Conservation (phyloP, 495 filamentous ascomycete species). For the Platismatia glauca region DNA sequence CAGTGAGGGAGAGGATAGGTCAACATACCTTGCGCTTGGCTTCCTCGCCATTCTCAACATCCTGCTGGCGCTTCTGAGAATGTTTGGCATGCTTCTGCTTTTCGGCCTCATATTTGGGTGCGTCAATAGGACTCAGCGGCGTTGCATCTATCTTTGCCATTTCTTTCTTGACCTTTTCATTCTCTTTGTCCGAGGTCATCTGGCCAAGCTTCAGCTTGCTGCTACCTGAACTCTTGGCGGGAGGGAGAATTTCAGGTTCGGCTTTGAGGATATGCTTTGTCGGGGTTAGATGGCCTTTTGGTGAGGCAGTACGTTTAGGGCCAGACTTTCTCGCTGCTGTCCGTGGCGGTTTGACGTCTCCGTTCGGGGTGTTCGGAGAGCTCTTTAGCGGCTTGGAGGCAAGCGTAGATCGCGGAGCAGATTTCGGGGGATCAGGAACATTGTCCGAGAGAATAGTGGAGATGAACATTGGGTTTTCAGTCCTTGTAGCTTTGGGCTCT, state of each 20-base stretch:
- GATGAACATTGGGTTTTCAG: slow-evolving; percentile 81
- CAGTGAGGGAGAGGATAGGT: slow-evolving; percentile 25
- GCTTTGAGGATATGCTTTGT: slow-evolving; percentile 36
- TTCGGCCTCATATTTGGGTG: slow-evolving; percentile 52
- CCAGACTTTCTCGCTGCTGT: slow-evolving; percentile 26
- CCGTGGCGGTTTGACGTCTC: slow-evolving; percentile 23
- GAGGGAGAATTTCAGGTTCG: slow-evolving; percentile 38
- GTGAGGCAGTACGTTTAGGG: slow-evolving; percentile 11
- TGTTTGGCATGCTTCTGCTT: slow-evolving; percentile 44
- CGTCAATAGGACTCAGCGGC: slow-evolving; percentile 59
- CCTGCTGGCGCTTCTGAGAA: slow-evolving; percentile 50
- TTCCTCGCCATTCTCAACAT: slow-evolving; percentile 49
- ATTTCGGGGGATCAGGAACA: slow-evolving; percentile 45
- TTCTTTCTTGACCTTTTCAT: slow-evolving; percentile 55
- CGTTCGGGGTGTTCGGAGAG: slow-evolving; percentile 12
- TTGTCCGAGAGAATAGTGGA: slow-evolving; percentile 78
- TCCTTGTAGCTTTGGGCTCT: slow-evolving; percentile 51
- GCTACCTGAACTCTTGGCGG: slow-evolving; percentile 41
- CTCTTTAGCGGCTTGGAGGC: slow-evolving; percentile 18
- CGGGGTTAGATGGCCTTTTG: slow-evolving; percentile 36
- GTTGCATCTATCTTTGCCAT: slow-evolving; percentile 57
- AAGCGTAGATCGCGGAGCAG: slow-evolving; percentile 20
- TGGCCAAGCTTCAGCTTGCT: slow-evolving; percentile 42
- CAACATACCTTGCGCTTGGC: slow-evolving; percentile 48
- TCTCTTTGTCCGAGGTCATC: slow-evolving; percentile 52